Conservation (phyloP, 2,329 filamentous ascomycete genomes). For the Pestalotiopsis sp. region DNA sequence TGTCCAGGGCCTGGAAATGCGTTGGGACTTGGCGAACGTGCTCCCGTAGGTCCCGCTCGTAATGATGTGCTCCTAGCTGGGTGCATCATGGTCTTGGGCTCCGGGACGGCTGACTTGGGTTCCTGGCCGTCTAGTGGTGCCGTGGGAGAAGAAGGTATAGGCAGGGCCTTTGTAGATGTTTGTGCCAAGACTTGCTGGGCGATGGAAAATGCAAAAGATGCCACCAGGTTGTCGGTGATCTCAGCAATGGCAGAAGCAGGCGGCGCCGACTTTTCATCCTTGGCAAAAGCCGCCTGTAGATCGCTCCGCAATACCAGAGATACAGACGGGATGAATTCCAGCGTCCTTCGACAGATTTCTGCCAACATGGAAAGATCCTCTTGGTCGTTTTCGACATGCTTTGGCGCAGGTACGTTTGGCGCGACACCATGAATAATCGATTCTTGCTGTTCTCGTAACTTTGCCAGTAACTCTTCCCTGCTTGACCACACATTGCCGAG, state of each 20-base stretch:
- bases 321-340: constrained; percentile 82
- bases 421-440: constrained; percentile 60
- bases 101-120: constrained; percentile 63
- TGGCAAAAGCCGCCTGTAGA: constrained; percentile 62
- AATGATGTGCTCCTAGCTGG: constrained; percentile 68
- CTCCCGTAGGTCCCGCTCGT: constrained; percentile 31
- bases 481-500: constrained; percentile 75
- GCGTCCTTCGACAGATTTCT: constrained; percentile 80
- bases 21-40: constrained; percentile 49
- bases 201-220: constrained; percentile 77
- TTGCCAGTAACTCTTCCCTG: constrained; percentile 62
- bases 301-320: constrained; percentile 81
- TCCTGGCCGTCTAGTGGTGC: constrained; percentile 52
- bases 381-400: constrained; percentile 56
- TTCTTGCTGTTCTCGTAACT: constrained; percentile 65
- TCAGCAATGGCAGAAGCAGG: constrained; percentile 45
- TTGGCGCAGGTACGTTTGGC: constrained; percentile 49
- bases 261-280: constrained; percentile 28
- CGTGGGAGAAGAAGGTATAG: constrained; percentile 64
- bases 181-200: constrained; percentile 77
- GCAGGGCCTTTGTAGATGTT: constrained; percentile 69
- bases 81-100: constrained; percentile 73
- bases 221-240: constrained; percentile 73
- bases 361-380: constrained; percentile 82
- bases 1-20: constrained; percentile 53